These are phyloP conservation scores for Bruguiera parviflora DNA, from an alignment of 345 rosid species.

Conservation along the genomic window DNA sequence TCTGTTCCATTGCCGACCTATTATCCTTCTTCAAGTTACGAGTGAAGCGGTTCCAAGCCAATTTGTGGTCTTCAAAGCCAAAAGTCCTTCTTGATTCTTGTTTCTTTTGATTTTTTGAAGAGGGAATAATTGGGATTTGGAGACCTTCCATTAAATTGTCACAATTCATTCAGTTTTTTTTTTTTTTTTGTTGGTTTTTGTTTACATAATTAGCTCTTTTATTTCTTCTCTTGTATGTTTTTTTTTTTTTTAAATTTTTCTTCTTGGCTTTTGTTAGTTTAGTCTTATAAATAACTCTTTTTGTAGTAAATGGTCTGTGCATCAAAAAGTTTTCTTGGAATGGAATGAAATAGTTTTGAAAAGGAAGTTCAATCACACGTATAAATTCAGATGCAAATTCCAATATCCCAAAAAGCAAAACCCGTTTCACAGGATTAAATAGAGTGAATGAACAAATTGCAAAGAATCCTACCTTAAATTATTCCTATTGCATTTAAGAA, in stretches of 20 bases:
- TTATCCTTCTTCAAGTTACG: conserved; percentile 16
- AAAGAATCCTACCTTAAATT: neutral
- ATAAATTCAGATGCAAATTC: conserved; percentile 3
- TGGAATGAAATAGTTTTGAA: neutral
- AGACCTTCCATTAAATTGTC: neutral
- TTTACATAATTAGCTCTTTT: neutral
- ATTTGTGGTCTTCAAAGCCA: conserved; percentile 12
- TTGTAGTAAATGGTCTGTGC: conserved; percentile 11
- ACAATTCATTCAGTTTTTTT: neutral
- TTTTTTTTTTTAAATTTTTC: neutral
- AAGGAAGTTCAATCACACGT: neutral
- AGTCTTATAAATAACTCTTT: conserved; percentile 19
- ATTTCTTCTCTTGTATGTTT: neutral
- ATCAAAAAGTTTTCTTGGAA: neutral
- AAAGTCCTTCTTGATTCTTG: conserved; percentile 15
- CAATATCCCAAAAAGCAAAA: neutral
- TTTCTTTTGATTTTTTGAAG: conserved; percentile 7
- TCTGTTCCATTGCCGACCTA: conserved; percentile 24
- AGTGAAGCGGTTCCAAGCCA: conserved; percentile 16
- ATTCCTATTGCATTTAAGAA: neutral
- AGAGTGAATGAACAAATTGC: neutral
- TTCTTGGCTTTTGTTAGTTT: neutral
- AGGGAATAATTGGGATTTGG: conserved; percentile 2
- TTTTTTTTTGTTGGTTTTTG: neutral
- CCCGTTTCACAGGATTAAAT: neutral